A percentile compares a stretch with the other conserved stretches of the same genome.
Evolutionary conservation across 306 rosid species (phyloP).

Genomic region (Malus sieversii): DNA sequence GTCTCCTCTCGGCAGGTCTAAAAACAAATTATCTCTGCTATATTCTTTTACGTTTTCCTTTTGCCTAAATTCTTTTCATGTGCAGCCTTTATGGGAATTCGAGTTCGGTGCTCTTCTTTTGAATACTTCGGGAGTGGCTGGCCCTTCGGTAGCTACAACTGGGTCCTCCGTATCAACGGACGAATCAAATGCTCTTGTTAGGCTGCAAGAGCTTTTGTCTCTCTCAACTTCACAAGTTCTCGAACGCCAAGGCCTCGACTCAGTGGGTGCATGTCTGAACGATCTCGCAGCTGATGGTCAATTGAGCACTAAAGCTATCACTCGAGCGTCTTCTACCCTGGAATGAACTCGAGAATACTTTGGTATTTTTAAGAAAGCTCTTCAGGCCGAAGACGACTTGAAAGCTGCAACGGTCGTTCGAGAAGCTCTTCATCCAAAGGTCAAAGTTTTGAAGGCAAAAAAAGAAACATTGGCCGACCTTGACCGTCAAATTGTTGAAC

Average conservation of each 20-base stretch:
- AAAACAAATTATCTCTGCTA: too few relatives aligned
- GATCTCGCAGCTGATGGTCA: fast-evolving
- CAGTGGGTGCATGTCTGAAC: fast-evolving
- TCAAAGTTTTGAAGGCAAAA: fast-evolving
- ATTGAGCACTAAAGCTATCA: fast-evolving
- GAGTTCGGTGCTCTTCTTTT: too few relatives aligned
- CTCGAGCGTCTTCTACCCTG: fast-evolving
- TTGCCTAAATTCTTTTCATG: too few relatives aligned
- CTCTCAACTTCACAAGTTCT: fast-evolving
- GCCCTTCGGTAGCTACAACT: too few relatives aligned
- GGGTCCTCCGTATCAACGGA: too few relatives aligned
- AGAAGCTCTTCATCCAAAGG: fast-evolving
- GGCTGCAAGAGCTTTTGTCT: fast-evolving
- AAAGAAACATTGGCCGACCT: fast-evolving
- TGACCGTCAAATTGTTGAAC: fast-evolving
- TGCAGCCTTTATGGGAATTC: too few relatives aligned
- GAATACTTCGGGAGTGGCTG: too few relatives aligned
- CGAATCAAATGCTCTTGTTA: too few relatives aligned
- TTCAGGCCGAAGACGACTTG: fast-evolving
- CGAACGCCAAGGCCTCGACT: too few relatives aligned
- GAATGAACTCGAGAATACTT: fast-evolving
- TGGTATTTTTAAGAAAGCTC: fast-evolving
- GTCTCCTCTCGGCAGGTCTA: too few relatives aligned
- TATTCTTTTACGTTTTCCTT: too few relatives aligned
- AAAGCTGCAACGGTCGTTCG: fast-evolving